These are phyloP conservation scores for Daldinia caldariorum DNA, from an alignment of 495 filamentous ascomycete genomes.

Conservation along the genomic window DNA sequence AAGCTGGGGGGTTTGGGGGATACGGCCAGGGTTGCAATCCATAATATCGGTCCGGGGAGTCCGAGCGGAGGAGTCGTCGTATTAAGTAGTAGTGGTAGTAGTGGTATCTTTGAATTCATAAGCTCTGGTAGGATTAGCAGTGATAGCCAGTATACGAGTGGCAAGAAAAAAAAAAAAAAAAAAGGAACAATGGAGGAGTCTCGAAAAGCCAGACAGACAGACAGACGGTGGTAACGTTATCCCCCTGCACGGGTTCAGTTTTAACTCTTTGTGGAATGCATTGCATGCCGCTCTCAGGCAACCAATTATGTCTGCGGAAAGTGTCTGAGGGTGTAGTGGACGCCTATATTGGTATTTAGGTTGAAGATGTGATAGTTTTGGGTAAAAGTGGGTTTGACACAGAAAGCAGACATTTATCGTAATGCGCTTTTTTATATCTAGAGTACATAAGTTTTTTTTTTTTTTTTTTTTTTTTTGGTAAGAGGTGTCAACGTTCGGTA, in stretches of 20 bases:
- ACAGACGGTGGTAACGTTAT: neutral
- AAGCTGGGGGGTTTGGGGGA: conserved; percentile 25
- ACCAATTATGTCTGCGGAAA: neutral
- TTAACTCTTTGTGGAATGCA: conserved; percentile 20
- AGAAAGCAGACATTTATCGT: neutral
- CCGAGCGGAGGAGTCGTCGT: conserved; percentile 24
- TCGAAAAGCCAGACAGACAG: too few relatives aligned
- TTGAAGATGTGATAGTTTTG: conserved; percentile 3
- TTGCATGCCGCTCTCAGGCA: neutral
- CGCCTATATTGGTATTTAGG: neutral
- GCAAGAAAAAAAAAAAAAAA: neutral
- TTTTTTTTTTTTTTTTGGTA: neutral
- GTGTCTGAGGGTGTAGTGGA: neutral
- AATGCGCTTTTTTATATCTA: too few relatives aligned
- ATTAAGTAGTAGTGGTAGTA: neutral
- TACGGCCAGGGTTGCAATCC: conserved; percentile 21
- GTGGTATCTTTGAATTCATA: too few relatives aligned
- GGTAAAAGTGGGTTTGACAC: conserved; percentile 1
- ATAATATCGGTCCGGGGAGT: conserved; percentile 26
- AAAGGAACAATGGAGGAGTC: neutral
- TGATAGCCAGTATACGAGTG: neutral
- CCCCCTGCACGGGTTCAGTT: conserved; percentile 19
- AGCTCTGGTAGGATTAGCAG: neutral
- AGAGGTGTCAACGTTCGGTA: neutral
- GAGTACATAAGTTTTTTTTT: too few relatives aligned